These are phyloP conservation scores for Diplogelasinospora grovesii DNA, from an alignment of 495 filamentous ascomycete genomes.

Conservation along the genomic window DNA sequence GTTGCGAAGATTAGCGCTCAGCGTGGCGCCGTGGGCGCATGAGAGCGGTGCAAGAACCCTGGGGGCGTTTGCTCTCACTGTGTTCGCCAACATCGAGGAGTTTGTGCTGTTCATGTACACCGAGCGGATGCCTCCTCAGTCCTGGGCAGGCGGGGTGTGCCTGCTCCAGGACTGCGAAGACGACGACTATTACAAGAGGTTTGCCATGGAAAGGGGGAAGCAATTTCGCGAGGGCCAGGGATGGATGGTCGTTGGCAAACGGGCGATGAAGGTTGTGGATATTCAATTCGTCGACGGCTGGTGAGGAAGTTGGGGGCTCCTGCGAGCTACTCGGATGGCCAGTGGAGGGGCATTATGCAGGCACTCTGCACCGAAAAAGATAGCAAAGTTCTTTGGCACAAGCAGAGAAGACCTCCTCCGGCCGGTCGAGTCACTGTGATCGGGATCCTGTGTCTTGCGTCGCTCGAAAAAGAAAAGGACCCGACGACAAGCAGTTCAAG, in stretches of 20 bases:
- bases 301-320: slow-evolving; percentile 2
- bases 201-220: slow-evolving; percentile 15
- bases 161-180: slow-evolving; percentile 9
- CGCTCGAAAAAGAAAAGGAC: too few species aligned
- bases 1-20: slow-evolving; percentile 52
- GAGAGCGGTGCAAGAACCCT: slow-evolving; percentile 18
- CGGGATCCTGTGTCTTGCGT: too few species aligned
- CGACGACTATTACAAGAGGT: slow-evolving; percentile 16
- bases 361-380: too few species aligned
- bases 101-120: slow-evolving; percentile 22
- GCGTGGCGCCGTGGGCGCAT: slow-evolving; percentile 57
- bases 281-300: slow-evolving; percentile 19
- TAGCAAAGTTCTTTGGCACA: too few species aligned
- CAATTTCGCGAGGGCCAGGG: slow-evolving; percentile 20
- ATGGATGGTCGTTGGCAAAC: slow-evolving; percentile 24
- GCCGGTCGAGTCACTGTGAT: too few species aligned
- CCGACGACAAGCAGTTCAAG: too few species aligned
- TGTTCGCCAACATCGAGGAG: slow-evolving; percentile 22
- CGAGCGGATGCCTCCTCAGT: slow-evolving; percentile 14
- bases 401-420: too few species aligned
- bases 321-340: too few species aligned
- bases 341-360: too few species aligned
- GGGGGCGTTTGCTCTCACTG: slow-evolving; percentile 17
- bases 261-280: slow-evolving; percentile 18
- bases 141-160: slow-evolving; percentile 15